phyloP scores from a whole-genome alignment of 2,329 filamentous ascomycete genomes.

The Shiraia sp. region DNA sequence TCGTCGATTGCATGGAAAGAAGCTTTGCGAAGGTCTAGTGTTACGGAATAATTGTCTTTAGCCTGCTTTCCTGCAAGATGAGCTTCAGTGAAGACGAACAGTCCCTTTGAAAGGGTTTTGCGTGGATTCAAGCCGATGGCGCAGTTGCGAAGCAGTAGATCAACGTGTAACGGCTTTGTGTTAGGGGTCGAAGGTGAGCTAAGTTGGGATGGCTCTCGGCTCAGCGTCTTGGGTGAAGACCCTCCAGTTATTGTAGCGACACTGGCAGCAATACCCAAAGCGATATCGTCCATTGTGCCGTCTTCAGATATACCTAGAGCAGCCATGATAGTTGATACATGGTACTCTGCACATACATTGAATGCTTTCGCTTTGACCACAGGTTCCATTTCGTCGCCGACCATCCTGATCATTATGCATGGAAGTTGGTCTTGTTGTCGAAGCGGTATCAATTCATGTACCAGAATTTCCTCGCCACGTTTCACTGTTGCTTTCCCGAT shows the following conservation, averaged over 20 bases:
- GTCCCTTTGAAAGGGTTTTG: constrained; percentile 72
- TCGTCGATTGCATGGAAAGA: constrained; percentile 85
- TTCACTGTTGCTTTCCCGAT: constrained; percentile 64
- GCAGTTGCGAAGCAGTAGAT: constrained; percentile 79
- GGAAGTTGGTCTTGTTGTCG: constrained; percentile 53
- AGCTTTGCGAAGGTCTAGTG: constrained; percentile 74
- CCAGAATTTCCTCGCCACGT: constrained; percentile 73
- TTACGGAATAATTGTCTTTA: constrained; percentile 65
- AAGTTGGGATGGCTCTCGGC: constrained; percentile 33
- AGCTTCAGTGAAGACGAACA: constrained; percentile 78
- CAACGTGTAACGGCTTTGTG: constrained; percentile 60
- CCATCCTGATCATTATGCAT: constrained; percentile 84
- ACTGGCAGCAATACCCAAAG: constrained; percentile 75
- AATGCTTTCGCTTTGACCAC: constrained; percentile 85
- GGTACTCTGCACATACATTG: constrained; percentile 86
- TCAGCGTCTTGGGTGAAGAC: constrained; percentile 53
- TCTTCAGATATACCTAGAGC: constrained; percentile 71
- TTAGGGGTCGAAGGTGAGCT: constrained; percentile 22
- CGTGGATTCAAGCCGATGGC: constrained; percentile 83
- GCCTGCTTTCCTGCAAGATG: constrained; percentile 70
- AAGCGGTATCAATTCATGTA: constrained; percentile 62
- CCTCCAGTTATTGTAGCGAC: constrained; percentile 75
- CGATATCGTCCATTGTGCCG: constrained; percentile 67
- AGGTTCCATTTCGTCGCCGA: constrained; percentile 93
- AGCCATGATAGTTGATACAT: constrained; percentile 80